Conservation (phyloP, 2,329 filamentous ascomycete species). For the Trichophaea hybrida region DNA sequence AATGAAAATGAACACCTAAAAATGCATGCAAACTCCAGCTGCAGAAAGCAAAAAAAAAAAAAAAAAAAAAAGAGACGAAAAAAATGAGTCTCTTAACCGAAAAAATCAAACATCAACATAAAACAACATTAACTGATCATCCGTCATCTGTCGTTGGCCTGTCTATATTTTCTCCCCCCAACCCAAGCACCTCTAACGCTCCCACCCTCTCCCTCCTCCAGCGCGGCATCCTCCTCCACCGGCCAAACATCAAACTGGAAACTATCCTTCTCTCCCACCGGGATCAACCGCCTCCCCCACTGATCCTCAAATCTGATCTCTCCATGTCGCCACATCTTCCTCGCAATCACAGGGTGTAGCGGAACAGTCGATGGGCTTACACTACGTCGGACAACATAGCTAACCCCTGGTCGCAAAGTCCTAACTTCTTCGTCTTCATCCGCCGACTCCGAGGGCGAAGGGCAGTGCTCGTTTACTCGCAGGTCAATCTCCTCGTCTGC, state of each 20-base stretch:
- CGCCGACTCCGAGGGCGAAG: conserved; percentile 3
- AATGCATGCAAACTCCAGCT: neutral
- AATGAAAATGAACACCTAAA: too few relatives aligned
- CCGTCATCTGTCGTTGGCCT: neutral
- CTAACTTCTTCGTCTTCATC: neutral
- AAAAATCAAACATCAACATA: conserved; percentile 9
- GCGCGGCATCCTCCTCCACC: conserved; percentile 24
- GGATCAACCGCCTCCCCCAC: conserved; percentile 25
- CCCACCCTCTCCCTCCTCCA: conserved; percentile 15
- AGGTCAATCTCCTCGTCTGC: conserved; percentile 19
- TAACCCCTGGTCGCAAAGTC: neutral
- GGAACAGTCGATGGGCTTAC: neutral
- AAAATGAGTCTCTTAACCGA: neutral
- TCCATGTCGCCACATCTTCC: conserved; percentile 27
- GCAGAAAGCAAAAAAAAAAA: neutral
- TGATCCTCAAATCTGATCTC: conserved; percentile 27
- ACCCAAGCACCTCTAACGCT: conserved; percentile 18
- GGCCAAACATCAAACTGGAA: conserved; percentile 27
- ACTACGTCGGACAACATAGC: neutral
- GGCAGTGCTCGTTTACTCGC: conserved; percentile 7
- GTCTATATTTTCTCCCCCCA: conserved; percentile 4
- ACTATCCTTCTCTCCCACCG: conserved; percentile 23
- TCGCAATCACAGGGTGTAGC: conserved; percentile 23
- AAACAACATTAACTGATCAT: conserved; percentile 1
- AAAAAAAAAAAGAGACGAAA: neutral